Evolutionary conservation across 257 asterid genomes (phyloP), one percentile per base, ranked within the genome.

Genomic region (Solanum pimpinellifolium): DNA sequence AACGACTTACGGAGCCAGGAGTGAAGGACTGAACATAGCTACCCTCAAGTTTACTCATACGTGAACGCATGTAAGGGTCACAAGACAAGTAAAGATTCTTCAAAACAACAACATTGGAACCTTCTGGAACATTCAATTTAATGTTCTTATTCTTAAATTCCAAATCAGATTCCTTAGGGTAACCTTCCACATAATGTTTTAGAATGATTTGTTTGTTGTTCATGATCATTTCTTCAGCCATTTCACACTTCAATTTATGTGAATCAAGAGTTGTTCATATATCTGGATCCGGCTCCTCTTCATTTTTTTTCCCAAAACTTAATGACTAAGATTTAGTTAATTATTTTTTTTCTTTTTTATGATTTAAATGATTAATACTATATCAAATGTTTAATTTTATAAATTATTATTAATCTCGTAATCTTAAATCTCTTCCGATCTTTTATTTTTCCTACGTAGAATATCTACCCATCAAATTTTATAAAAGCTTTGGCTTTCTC

Each of bases 81-180:
- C 94, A 91, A 8, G 95, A 92, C 56, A 91, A 89, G 90, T 87
- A 91, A 14, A 92, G 87, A 88, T 92, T 92, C 90, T 91, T 90
- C 37, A 92, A 91, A 85, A 92, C 66, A 83, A 92, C 89, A 85
- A 91, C 89, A 87, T 72, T 81, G 16, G 91, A 84, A 35, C 86
- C 92, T 9, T 56, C 66, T 8, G 92, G 92, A 18, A 89, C 69
- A 29, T 44, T 80, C 12, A 88, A 86, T 70, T 9, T 39, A 44
- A 83, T 83, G 25, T 41, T 69, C 7, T 18, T 35, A 7, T 42
- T 78, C 83, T 46, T 83, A 27, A 87, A 33, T 52, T 25, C 52
- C 37, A 87, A 11, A 31, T 87, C 89, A 27, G 77, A 87, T 39
- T 87, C 89, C 35, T 83, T 87, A 25, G 77, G 87, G 2, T 56